These are phyloP conservation scores for Hericium coralloides DNA, from an alignment of 768 basidiomycete species.

Conservation along the genomic window DNA sequence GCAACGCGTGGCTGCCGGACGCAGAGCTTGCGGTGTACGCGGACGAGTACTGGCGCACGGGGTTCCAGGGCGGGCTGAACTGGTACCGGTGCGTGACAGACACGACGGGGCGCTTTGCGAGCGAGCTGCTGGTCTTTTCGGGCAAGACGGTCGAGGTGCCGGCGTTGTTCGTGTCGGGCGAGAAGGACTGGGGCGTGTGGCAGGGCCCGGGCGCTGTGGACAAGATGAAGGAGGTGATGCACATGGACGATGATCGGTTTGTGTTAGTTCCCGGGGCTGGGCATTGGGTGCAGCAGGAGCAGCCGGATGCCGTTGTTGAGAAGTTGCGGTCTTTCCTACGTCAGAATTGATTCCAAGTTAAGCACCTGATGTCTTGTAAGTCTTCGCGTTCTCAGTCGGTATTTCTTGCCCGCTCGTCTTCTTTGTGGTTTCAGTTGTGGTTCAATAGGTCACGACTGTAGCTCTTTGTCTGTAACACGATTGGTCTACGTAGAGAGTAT, in stretches of 20 bases:
- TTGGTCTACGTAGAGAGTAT: too few species aligned
- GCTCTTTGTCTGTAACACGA: too few species aligned
- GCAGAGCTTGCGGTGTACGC: constrained; percentile 42
- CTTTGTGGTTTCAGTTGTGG: too few species aligned
- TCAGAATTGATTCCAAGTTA: too few species aligned
- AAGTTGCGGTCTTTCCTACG: constrained; percentile 6
- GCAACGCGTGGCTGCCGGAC: constrained; percentile 37
- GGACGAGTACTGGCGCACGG: constrained; percentile 38
- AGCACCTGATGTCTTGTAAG: too few species aligned
- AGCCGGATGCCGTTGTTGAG: constrained; percentile 32
- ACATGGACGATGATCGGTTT: constrained; percentile 35
- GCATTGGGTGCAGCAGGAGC: constrained; percentile 59
- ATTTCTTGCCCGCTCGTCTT: too few species aligned
- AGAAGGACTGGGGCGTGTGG: constrained; percentile 53
- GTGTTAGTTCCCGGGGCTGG: constrained; percentile 49
- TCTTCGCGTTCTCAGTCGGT: too few species aligned
- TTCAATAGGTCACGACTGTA: too few species aligned
- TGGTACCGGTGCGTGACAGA: constrained; percentile 39
- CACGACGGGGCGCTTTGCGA: constrained; percentile 18
- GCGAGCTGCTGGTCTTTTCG: constrained; percentile 36
- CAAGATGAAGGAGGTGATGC: constrained; percentile 28
- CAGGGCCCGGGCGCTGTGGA: constrained; percentile 39
- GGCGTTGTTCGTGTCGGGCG: constrained; percentile 48
- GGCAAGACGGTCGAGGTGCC: constrained; percentile 40
- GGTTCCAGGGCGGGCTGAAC: constrained; percentile 60